Percentiles rank a stretch among this genome's conserved stretches.
phyloP scores from a whole-genome alignment of 2,329 filamentous ascomycete species.

The Tolypocladium tundrense region DNA sequence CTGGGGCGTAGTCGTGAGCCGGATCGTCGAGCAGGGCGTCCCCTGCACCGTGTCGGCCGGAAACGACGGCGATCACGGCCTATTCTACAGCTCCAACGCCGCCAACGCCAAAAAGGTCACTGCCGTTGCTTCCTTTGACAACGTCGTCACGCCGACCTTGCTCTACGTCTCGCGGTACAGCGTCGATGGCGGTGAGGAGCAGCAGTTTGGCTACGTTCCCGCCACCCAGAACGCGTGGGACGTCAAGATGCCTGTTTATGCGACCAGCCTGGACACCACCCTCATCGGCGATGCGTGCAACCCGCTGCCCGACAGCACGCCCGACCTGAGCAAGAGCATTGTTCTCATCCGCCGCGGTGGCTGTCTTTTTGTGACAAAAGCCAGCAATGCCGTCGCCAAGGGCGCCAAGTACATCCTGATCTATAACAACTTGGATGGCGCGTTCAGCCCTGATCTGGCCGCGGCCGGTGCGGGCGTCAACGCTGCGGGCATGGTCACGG shows the following conservation, averaged over 20 bases:
- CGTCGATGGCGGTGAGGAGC: constrained; percentile 21
- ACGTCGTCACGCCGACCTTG: constrained; percentile 29
- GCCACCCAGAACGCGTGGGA: constrained; percentile 25
- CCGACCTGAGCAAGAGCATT: constrained; percentile 47
- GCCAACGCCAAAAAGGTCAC: constrained; percentile 36
- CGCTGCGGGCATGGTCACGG: too few relatives aligned
- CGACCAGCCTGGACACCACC: constrained; percentile 37
- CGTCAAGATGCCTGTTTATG: constrained; percentile 37
- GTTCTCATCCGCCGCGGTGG: constrained; percentile 50
- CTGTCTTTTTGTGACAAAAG: constrained; percentile 42
- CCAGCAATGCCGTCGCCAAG: constrained; percentile 36
- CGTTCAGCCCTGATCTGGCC: too few relatives aligned
- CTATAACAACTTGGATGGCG: constrained; percentile 41
- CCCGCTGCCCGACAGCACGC: constrained; percentile 33
- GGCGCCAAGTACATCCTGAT: constrained; percentile 52
- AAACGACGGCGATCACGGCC: constrained; percentile 33
- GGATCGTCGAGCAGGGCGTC: constrained; percentile 43
- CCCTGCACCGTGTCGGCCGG: constrained; percentile 42
- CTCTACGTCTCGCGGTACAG: constrained; percentile 29
- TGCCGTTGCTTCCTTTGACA: constrained; percentile 41
- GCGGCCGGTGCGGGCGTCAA: too few relatives aligned
- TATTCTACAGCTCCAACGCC: constrained; percentile 39
- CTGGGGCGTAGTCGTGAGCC: constrained; percentile 38
- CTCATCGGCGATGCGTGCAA: constrained; percentile 40
- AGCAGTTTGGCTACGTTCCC: too few relatives aligned